Evolutionary conservation across 2,329 filamentous ascomycete genomes (phyloP), one percentile per base, ranked within the genome.

Genomic region (Zymoseptoria brevis): DNA sequence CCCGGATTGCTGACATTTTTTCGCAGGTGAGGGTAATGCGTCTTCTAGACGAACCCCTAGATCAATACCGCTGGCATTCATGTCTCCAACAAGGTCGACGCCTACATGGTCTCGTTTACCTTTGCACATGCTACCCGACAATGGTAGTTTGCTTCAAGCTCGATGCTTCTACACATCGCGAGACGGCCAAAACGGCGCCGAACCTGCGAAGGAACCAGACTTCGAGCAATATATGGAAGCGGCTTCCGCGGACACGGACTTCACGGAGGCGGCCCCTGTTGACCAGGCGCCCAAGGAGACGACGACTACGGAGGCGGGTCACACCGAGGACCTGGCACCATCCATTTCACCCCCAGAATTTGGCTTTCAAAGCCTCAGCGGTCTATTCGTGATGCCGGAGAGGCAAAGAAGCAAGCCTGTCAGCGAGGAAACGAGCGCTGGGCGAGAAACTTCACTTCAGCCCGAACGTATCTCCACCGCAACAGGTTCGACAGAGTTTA

Each of bases 351-450:
- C 61, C 49, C 66, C 64, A 29, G 49, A 61, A 30, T 64, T 68
- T 29, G 64, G 64, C 3, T 72, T 70, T 54, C 69, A 70, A 50
- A 71, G 69, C 50, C 58, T 71, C n/a, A 67, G 60, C 48, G 60
- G 63, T 5, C 61, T 72, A 19, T 69, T 72, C 54, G 57, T 63
- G 22, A 24, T 8, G 51, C 51, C 51, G 22, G 19, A n/a, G 13
- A 11, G n/a, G 11, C 24, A 19, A 35, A 24, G 45, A 26, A 45
- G 35, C 35, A 45, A 16, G 16, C 13, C 35, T n/a, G 35, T 45
- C 35, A 45, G 35, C 13, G 35, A 16, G 16, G 35, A 16, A n/a
- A 45, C 16, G 35, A n/a, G 16, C 16, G 35, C 35, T 7, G 35
- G 13, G 13, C 35, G 16, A 45, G 35, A 45, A 45, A 13, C 16